Evolutionary conservation across 1,284 basidiomycete species (phyloP), one percentile per base, ranked within the genome.

Genomic region (Schizopora paradoxa): DNA sequence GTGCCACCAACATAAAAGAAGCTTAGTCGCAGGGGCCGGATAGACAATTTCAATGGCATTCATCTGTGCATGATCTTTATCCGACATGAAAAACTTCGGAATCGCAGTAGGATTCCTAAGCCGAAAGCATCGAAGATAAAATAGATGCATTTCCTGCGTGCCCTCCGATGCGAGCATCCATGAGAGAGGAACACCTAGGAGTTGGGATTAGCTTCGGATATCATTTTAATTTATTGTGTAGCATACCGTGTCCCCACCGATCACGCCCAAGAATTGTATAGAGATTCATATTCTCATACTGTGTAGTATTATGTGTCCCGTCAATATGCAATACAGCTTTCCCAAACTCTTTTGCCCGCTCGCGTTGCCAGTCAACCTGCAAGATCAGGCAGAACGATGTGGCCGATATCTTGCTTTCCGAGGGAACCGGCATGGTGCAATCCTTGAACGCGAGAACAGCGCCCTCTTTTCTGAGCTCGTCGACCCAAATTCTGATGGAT

Each of bases 91-190:
- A 21, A 41, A 35, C 3, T 42, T 36, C 0, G 56, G 55, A 3
- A 49, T 41, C 11, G 52, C 34, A 5, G 4, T 2, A 0, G 53
- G 48, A 23, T 32, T 42, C 0, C 42, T 42, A 1, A 2, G 1
- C 2, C 40, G 48, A 8, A 54, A 25, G 5, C 23, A 19, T 18
- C 21, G 43, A 14, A 58, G 43, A 29, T 54, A 56, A 26, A 32
- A 56, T 14, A 47, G 14, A 26, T 54, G 51, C 3, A 54, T 58
- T 4, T 40, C 50, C 31, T 48, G 43, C 13, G 38, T 48, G 1
- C 47, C 54, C 37, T 56, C 51, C 10, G 55, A 55, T 0, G 55
- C 35, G 16, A 60, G 36, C 51, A 59, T 56, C 55, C 53, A 60
- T 1, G 58, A 54, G 21, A 46, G 32, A 1, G 60, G 56, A 32